These are phyloP conservation scores for Aspergillus hortae DNA, from an alignment of 2,329 filamentous ascomycete species.

Conservation along the genomic window DNA sequence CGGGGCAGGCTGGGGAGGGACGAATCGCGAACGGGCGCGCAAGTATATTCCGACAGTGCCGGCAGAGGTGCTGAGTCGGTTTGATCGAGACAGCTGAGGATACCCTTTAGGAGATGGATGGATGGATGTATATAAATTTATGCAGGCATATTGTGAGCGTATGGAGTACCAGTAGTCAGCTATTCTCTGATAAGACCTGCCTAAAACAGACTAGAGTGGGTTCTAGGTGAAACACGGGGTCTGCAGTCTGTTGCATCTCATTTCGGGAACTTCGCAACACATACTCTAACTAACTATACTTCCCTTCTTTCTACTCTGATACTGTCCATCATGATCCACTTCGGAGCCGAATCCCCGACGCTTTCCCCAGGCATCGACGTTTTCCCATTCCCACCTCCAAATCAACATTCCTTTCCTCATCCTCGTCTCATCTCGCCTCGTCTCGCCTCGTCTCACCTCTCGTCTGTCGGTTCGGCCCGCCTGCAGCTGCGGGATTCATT, in stretches of 20 bases:
- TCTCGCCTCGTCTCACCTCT: too few species aligned
- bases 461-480: background rate
- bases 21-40: conserved; percentile 84
- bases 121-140: conserved; percentile 10
- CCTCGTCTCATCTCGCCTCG: too few species aligned
- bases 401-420: too few species aligned
- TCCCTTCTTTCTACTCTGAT: background rate
- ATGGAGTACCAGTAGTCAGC: background rate
- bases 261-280: too few species aligned
- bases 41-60: conserved; percentile 97
- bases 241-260: too few species aligned
- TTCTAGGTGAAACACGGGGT: too few species aligned
- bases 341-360: background rate
- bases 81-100: conserved; percentile 56
- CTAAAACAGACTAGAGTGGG: background rate
- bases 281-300: background rate
- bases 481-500: background rate
- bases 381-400: background rate
- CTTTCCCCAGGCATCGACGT: background rate
- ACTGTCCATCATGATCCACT: background rate
- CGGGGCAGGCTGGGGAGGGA: conserved; percentile 87
- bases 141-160: background rate
- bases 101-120: too few species aligned
- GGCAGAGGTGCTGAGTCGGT: conserved; percentile 83
- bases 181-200: background rate